Evolutionary conservation across 345 rosid genomes (phyloP), one percentile per base, ranked within the genome.

Genomic region (Populus simonii): DNA sequence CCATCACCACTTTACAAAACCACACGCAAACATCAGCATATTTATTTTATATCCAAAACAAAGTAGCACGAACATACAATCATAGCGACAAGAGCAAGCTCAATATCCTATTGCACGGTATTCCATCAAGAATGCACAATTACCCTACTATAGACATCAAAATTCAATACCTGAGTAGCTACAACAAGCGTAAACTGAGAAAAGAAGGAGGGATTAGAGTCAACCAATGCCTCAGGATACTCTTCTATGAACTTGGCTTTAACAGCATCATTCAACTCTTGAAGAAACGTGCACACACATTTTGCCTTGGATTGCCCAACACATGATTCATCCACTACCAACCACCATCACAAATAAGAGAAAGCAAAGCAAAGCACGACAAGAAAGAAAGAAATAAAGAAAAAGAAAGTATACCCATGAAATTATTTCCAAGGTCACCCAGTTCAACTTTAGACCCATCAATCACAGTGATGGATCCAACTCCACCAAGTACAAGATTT

Each of bases 361-460:
- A 3, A 73, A 70, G 23, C 36, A 70, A 2, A 15, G 53, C 7
- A 62, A n/a, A 13, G 62, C 6, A 66, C 53, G 65, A 38, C 11
- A 33, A 72, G 38, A 31, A 68, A 61, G 70, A 66, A 51, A 75
- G 71, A 33, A 22, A 57, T 22, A 20, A 66, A 33, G n/a, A 17
- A 18, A 29, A 47, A 47, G 15, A 47, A 47, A 29, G 61, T 82
- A 71, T 84, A 93, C 99, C 90, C 98, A 96, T 91, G 84, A 91
- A 96, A 83, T 96, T 96, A 85, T 96, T 96, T 73, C 99, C 99
- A 53, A 93, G 97, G 85, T 92, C 99, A 18, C 96, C 92, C n/a
- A 84, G 66, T 83, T 88, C 92, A 77, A 96, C 98, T 82, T 84
- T 89, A 10, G 98, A 93, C 78, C 99, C 99, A 88, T 96, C 99